A percentile compares a stretch with the other conserved stretches of the same genome.
Conservation (phyloP, 2,329 filamentous ascomycete species). For the Alternaria sp. region DNA sequence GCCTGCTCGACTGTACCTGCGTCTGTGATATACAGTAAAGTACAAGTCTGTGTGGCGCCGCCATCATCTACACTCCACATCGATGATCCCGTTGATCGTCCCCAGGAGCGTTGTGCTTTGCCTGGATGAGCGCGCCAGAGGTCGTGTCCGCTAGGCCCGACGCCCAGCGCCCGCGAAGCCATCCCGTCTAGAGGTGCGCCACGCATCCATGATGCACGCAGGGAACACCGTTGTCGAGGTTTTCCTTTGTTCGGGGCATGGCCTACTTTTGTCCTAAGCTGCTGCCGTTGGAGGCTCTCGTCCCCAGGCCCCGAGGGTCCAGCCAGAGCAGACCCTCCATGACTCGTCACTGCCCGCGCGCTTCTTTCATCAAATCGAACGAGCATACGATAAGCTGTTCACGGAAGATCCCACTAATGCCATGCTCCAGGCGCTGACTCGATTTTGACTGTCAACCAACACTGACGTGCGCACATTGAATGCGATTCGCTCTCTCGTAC, state of each 20-base stretch:
- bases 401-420: not conserved
- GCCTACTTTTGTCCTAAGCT: slow-evolving; percentile 20
- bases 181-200: slow-evolving; percentile 42
- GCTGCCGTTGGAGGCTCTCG: slow-evolving; percentile 12
- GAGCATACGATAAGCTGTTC: slow-evolving; percentile 10
- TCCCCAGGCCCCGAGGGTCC: slow-evolving; percentile 5
- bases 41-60: slow-evolving; percentile 35
- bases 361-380: slow-evolving; percentile 15
- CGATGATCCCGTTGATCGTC: slow-evolving; percentile 39
- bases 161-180: slow-evolving; percentile 44
- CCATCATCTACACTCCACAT: slow-evolving; percentile 33
- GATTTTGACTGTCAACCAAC: slow-evolving; percentile 7
- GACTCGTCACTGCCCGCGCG: slow-evolving; percentile 22
- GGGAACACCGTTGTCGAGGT: slow-evolving; percentile 27
- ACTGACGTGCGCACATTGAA: slow-evolving; percentile 4
- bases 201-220: slow-evolving; percentile 32
- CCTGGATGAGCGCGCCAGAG: slow-evolving; percentile 34
- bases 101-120: slow-evolving; percentile 32
- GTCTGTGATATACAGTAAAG: slow-evolving; percentile 27
- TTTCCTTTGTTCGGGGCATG: slow-evolving; percentile 12
- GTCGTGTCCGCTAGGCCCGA: slow-evolving; percentile 39
- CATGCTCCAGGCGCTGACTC: slow-evolving; percentile 1
- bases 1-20: slow-evolving; percentile 38
- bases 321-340: slow-evolving; percentile 14
- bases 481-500: slow-evolving; percentile 8